phyloP scores from a whole-genome alignment of 306 rosid species.

The Pachyrhizus erosus region DNA sequence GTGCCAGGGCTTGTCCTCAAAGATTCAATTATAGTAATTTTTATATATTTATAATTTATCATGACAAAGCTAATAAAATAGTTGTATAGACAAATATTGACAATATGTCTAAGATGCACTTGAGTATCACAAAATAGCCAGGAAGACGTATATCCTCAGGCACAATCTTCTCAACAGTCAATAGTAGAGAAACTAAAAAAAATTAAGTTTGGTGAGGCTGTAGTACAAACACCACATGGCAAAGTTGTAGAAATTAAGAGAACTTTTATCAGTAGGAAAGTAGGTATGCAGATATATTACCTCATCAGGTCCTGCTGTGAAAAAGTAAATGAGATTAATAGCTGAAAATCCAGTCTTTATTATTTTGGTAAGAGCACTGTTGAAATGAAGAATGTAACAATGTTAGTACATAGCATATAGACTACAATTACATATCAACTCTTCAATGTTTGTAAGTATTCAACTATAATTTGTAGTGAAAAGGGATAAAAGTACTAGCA shows the following conservation, averaged over 20 bases:
- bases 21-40: no score
- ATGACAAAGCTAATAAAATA: no score
- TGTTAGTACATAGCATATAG: constrained; percentile 16
- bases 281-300: constrained; percentile 47
- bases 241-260: background rate
- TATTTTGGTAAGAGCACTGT: constrained; percentile 93
- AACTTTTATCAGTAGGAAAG: constrained; percentile 7
- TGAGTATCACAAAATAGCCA: background rate
- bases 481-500: constrained; percentile 8
- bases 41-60: no score
- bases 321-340: constrained; percentile 97
- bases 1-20: no score
- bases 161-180: background rate
- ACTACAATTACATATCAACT: constrained; percentile 17
- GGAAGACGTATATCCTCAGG: background rate
- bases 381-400: constrained; percentile 40
- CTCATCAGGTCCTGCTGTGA: constrained; percentile 99
- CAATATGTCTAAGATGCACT: background rate
- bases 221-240: background rate
- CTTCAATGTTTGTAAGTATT: constrained; percentile 2
- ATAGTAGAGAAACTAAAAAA: background rate
- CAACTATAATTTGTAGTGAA: background rate
- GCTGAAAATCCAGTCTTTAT: constrained; percentile 97
- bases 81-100: background rate
- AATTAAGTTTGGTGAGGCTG: background rate